These are phyloP conservation scores for Oxyria digyna DNA, from an alignment of 148 eudicot species.

Conservation along the genomic window DNA sequence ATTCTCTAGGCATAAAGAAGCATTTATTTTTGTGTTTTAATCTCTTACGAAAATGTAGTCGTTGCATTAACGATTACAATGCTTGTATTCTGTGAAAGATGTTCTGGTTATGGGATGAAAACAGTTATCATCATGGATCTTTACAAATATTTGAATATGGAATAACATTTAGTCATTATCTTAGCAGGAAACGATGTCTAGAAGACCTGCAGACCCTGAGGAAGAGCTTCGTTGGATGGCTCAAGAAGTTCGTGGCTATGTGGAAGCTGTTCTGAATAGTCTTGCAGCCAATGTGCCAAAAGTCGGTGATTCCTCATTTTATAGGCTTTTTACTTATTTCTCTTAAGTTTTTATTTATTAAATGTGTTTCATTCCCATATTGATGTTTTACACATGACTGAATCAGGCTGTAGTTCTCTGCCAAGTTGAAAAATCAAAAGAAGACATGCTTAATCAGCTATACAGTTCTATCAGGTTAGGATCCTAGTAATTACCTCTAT, in stretches of 20 bases:
- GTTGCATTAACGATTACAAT: background rate
- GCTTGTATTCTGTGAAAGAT: background rate
- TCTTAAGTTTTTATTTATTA: background rate
- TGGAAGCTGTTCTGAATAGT: constrained; percentile 91
- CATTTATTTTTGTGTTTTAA: background rate
- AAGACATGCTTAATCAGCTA: constrained; percentile 94
- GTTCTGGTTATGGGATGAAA: background rate
- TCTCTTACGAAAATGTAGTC: background rate
- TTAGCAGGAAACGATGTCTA: constrained; percentile 74
- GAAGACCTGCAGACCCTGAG: constrained; percentile 95
- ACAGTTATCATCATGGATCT: background rate
- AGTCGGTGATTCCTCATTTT: constrained; percentile 25
- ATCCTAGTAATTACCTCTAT: background rate
- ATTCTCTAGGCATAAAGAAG: background rate
- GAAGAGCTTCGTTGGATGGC: constrained; percentile 99
- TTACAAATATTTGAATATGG: background rate
- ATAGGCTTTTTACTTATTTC: background rate
- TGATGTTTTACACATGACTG: constrained; percentile 4
- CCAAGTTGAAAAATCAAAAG: constrained; percentile 97
- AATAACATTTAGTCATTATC: constrained; percentile 8
- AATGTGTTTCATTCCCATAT: background rate
- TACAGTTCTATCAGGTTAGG: constrained; percentile 89
- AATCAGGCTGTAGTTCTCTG: constrained; percentile 92
- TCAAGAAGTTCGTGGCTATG: constrained; percentile 97
- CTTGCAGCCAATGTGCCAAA: constrained; percentile 98